These are phyloP conservation scores for Cyclotella cryptica DNA, from an alignment of 108 stramenopile genomes.

Conservation along the genomic window DNA sequence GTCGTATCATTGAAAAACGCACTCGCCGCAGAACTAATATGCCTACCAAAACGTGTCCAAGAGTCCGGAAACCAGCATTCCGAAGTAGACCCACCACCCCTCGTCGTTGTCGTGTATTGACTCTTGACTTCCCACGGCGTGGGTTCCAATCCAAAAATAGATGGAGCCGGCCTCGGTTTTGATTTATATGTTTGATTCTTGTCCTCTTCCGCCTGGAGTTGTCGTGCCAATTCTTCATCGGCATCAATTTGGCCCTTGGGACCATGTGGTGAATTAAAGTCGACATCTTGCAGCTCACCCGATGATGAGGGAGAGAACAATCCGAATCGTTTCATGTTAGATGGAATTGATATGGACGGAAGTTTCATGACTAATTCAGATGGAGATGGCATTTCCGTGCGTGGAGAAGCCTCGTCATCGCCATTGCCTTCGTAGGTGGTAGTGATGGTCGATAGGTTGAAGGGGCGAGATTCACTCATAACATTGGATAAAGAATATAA, in stretches of 20 bases:
- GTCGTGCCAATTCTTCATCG: slow-evolving; percentile 23
- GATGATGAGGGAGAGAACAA: not conserved
- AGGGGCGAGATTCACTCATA: not conserved
- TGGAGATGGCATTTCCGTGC: not conserved
- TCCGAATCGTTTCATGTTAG: not conserved
- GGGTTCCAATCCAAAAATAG: slow-evolving; percentile 5
- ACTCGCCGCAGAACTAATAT: too few species aligned
- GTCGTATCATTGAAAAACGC: too few species aligned
- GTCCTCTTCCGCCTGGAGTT: slow-evolving; percentile 16
- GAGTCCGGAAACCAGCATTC: not conserved
- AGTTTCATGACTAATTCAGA: not conserved
- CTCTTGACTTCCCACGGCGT: not conserved
- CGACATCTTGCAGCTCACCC: slow-evolving; percentile 6
- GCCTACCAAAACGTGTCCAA: not conserved
- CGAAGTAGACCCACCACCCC: not conserved
- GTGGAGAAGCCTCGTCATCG: not conserved
- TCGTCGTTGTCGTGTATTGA: not conserved
- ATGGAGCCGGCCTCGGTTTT: not conserved
- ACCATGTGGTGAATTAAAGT: not conserved
- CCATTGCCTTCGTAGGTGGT: not conserved
- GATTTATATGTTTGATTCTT: not conserved
- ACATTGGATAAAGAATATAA: not conserved
- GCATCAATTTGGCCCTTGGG: slow-evolving; percentile 12
- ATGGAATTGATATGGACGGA: not conserved
- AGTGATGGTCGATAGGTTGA: not conserved